Evolutionary conservation across 139 green algal species (phyloP), one percentile per base, ranked within the genome.

Genomic region (Pseudopediastrum boryanum): DNA sequence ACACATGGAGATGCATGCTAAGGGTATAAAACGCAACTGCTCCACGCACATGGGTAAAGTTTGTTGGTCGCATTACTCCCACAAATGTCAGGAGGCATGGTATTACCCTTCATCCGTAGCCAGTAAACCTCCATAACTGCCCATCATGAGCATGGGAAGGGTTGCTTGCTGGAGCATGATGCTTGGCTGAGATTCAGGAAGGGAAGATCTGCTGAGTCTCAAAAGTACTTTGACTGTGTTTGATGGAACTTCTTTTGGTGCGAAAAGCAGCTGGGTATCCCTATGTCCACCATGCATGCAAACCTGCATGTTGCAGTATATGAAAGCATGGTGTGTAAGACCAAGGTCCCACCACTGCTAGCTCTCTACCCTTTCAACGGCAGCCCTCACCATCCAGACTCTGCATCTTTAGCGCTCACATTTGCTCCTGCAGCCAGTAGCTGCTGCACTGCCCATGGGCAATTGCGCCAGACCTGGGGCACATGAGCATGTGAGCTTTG

Each of bases 361-460:
- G 8, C 13, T 1, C 29, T 41, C 6, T 16, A 33, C 10, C 31
- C 27, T 29, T 19, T 1, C 13, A 0, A 3, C 48, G 70, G 25
- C 25, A 6, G 21, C 31, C 46, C 85, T 62, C 63, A 92, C 92
- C 93, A 97, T 43, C 93, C 93, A 58, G 83, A 91, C 54, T 97
- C 93, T 4, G 67, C 71, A 59, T 97, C 93, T 4, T 73, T 43
- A 2, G 82, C 6, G 16, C 94, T 67, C 0, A 69, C 25, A 33
- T 84, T 51, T 2, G 87, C 86, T 2, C 90, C 88, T 6, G 76
- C 86, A 0, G 70, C 79, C 38, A 96, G 71, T 33, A 97, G 71
- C 2, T 41, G 65, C 41, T 87, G 31, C 13, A 94, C 35, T 33
- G 88, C 84, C 19, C 48, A 51, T 21, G 82, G 5, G 29, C 90